A percentile compares a stretch with the other conserved stretches of the same genome.
Evolutionary conservation across 805 yeast genomes (phyloP).

Genomic region (Pichia rugopelliculosa): DNA sequence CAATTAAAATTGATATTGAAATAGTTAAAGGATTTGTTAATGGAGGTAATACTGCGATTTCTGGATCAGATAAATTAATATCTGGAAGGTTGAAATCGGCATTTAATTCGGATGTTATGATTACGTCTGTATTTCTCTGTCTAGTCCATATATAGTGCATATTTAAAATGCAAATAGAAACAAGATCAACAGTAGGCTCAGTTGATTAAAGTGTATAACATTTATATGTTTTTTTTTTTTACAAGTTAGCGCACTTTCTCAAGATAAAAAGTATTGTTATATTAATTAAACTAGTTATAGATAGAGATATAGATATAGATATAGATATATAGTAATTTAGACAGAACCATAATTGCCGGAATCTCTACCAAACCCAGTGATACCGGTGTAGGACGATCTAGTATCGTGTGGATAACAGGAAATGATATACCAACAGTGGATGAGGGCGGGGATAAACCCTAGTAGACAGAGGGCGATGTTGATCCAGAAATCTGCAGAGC

Average conservation of each 20-base stretch:
- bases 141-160: neutral
- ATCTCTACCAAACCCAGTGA: constrained; percentile 32
- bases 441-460: constrained; percentile 70
- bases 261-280: too few species aligned
- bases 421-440: constrained; percentile 74
- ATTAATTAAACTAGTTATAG: neutral
- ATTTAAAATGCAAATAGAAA: too few species aligned
- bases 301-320: neutral
- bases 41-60: neutral
- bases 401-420: constrained; percentile 55
- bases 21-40: neutral
- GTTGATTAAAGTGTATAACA: too few species aligned
- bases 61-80: neutral
- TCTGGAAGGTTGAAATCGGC: neutral
- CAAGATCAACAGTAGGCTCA: too few species aligned
- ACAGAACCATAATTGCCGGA: constrained; percentile 29
- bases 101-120: neutral
- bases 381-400: constrained; percentile 23
- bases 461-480: constrained; percentile 61
- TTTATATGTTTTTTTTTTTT: too few species aligned
- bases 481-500: constrained; percentile 52
- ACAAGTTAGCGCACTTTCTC: too few species aligned
- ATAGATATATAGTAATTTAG: neutral
- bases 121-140: neutral
- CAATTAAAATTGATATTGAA: neutral